Percentiles rank a stretch among this genome's conserved stretches.
Conservation (phyloP, 2,329 filamentous ascomycete species). For the Penicillium glabrum region DNA sequence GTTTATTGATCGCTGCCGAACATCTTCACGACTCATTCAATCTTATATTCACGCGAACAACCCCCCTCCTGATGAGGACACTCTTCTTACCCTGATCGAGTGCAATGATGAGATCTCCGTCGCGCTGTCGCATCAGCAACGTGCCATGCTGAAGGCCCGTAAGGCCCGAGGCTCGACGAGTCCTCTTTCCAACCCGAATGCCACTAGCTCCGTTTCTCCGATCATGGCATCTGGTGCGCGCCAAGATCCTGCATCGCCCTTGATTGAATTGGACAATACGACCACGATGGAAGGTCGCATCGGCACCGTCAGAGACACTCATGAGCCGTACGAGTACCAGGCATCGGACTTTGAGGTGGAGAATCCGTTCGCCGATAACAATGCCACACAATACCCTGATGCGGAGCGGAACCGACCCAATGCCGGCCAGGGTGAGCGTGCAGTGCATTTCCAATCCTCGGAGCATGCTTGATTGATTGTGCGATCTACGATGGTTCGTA, state of each 20-base stretch:
- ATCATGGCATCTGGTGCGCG: slow-evolving; percentile 14
- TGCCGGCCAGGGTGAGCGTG: neutral
- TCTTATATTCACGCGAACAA: slow-evolving; percentile 78
- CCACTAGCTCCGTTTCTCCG: slow-evolving; percentile 16
- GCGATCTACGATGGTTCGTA: neutral
- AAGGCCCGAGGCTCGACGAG: slow-evolving; percentile 32
- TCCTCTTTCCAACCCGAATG: neutral
- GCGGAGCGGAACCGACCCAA: slow-evolving; percentile 5
- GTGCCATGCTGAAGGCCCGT: slow-evolving; percentile 66
- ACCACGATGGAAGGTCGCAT: slow-evolving; percentile 11
- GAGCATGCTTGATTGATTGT: slow-evolving; percentile 12
- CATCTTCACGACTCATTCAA: slow-evolving; percentile 79
- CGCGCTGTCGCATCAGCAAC: slow-evolving; percentile 79
- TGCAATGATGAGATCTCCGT: slow-evolving; percentile 88
- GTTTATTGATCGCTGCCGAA: slow-evolving; percentile 82
- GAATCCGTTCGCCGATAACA: slow-evolving; percentile 43
- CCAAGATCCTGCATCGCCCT: slow-evolving; percentile 1
- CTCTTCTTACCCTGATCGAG: slow-evolving; percentile 89
- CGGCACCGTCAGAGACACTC: slow-evolving; percentile 7
- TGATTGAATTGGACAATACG: slow-evolving; percentile 12
- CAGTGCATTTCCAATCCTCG: slow-evolving; percentile 9
- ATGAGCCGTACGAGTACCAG: slow-evolving; percentile 35
- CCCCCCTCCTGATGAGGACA: slow-evolving; percentile 85
- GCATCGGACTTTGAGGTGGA: slow-evolving; percentile 42
- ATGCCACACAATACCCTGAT: slow-evolving; percentile 16